Evolutionary conservation across 371 early-diverging fungal genomes (phyloP), one percentile per base, ranked within the genome.

Genomic region (Mucor circinelloides): DNA sequence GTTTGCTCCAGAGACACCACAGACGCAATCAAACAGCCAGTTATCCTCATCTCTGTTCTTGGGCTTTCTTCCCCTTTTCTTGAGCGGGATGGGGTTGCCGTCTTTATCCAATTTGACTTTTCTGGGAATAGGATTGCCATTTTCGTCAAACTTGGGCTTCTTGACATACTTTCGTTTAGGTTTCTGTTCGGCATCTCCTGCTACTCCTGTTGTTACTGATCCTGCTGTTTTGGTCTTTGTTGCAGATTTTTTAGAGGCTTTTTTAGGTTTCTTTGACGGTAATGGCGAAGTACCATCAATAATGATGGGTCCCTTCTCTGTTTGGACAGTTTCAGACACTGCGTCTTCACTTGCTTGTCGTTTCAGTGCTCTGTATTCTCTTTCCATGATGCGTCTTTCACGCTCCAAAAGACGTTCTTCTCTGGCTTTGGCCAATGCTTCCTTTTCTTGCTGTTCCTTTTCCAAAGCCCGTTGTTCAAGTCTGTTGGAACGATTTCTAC

Each of bases 21-120:
- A 88, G 12, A 86, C 69, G 44, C 88, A 88, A 56, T 82, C 81
- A 70, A 88, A 88, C 3, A 66, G 58, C 88, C 88, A 88, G 40
- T 68, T 72, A 34, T 83, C 85, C 56, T 87, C 87, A 54, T 73
- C 71, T 21, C 67, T 75, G 6, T 74, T 62, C 31, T 68, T 73
- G 25, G 74, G 78, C 23, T 74, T 77, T 42, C 76, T 69, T 40
- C 76, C 74, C 63, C 80, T 52, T 21, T 79, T 72, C 57, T 75
- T 77, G 52, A 63, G 32, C 9, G 66, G 50, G 17, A 50, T 71
- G 12, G 52, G 64, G 30, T 70, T 65, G 8, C 71, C 64, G 30
- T 67, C 48, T 28, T 58, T 48, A 59, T 63, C 65, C 8, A 56
- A 63, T 31, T 67, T 63, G 36, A 55, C 31, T 54, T 28, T 54